phyloP scores from a whole-genome alignment of 805 yeast species.

The Lipomyces sp. region DNA sequence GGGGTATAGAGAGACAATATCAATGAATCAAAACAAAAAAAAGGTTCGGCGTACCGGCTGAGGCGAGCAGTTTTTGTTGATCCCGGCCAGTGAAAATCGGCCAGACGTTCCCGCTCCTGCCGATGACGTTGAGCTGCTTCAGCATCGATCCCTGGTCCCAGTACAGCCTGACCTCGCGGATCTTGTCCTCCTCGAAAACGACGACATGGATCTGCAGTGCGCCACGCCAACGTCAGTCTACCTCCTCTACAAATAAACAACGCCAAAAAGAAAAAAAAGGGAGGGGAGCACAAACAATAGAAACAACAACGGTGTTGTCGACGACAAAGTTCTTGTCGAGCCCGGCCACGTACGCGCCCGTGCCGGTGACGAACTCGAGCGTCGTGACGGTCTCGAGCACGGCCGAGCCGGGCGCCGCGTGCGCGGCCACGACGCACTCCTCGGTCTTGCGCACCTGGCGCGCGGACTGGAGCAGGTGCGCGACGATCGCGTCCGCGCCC shows the following conservation, averaged over 20 bases:
- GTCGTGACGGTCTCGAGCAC: constrained; percentile 32
- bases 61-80: constrained; percentile 20
- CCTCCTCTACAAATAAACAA: too few species aligned
- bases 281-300: constrained; percentile 24
- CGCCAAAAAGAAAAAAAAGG: not conserved
- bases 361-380: constrained; percentile 32
- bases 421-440: constrained; percentile 23
- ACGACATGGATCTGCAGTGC: constrained; percentile 18
- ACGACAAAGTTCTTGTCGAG: constrained; percentile 32
- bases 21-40: not conserved
- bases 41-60: constrained; percentile 11
- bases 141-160: constrained; percentile 36
- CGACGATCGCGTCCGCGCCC: constrained; percentile 27
- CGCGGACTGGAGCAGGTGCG: constrained; percentile 20
- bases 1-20: not conserved
- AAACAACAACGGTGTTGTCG: constrained; percentile 30
- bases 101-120: constrained; percentile 35
- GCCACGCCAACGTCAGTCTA: not conserved
- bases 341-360: constrained; percentile 32
- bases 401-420: constrained; percentile 25
- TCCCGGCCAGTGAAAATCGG: constrained; percentile 32
- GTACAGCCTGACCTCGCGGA: constrained; percentile 25
- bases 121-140: constrained; percentile 34
- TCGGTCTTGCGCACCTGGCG: constrained; percentile 27
- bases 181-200: constrained; percentile 18